These are phyloP conservation scores for Iberis amara DNA, from an alignment of 441 rosid species.

Conservation along the genomic window DNA sequence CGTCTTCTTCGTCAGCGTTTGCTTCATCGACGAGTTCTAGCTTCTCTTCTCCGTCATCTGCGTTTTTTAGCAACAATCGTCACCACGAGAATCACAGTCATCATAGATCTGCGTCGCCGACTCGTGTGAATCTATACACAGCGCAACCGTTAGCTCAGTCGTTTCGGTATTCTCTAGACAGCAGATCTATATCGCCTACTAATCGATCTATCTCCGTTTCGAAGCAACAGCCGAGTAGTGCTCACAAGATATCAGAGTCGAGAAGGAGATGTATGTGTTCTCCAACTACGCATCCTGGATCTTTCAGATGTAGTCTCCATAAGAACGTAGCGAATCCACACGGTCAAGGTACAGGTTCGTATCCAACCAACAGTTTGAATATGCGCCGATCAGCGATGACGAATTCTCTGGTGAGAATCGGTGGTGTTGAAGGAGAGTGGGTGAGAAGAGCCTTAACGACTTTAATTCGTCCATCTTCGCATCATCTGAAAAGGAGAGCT, in stretches of 20 bases:
- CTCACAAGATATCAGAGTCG: conserved; percentile 36
- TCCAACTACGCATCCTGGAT: conserved; percentile 80
- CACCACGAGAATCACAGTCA: conserved; percentile 18
- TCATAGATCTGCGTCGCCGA: conserved; percentile 53
- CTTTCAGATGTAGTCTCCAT: conserved; percentile 76
- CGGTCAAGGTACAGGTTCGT: conserved; percentile 37
- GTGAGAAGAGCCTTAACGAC: conserved; percentile 75
- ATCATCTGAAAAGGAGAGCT: conserved; percentile 56
- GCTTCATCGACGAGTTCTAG: conserved; percentile 70
- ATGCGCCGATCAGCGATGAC: conserved; percentile 88
- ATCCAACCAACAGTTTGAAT: conserved; percentile 57
- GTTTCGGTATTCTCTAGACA: conserved; percentile 54
- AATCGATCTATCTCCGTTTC: conserved; percentile 47
- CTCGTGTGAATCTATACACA: conserved; percentile 53
- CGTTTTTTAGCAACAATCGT: conserved; percentile 36
- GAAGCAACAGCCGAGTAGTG: conserved; percentile 30
- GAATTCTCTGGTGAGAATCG: conserved; percentile 79
- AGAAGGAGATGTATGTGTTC: conserved; percentile 82
- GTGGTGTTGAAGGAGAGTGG: conserved; percentile 88
- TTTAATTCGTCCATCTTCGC: conserved; percentile 80
- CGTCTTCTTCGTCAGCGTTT: conserved; percentile 45
- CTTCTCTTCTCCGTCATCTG: conserved; percentile 44
- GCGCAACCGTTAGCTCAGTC: conserved; percentile 40
- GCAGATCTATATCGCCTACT: conserved; percentile 52
- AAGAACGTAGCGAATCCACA: conserved; percentile 41